Percentiles rank a stretch among this genome's conserved stretches.
phyloP scores from a whole-genome alignment of 225 moss, liverwort and hornwort species.

The Anthoceros angustus region DNA sequence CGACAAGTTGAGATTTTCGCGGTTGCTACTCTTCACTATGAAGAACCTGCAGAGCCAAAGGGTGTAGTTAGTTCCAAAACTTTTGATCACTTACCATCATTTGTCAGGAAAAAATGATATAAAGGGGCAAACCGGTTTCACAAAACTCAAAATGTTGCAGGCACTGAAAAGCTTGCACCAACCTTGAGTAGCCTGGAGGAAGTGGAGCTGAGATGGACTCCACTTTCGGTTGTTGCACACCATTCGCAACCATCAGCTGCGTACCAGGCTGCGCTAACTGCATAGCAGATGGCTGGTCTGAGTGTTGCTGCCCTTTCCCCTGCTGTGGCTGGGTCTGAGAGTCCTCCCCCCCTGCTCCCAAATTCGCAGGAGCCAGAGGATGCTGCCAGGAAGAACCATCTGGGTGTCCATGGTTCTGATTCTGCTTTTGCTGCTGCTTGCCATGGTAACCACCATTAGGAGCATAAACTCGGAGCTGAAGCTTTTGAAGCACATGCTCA shows the following conservation, averaged over 20 bases:
- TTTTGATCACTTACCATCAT: slow-evolving; percentile 4
- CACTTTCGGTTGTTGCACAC: slow-evolving; percentile 31
- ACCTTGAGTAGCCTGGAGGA: slow-evolving; percentile 85
- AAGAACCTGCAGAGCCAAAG: slow-evolving; percentile 53
- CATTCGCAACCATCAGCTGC: slow-evolving; percentile 35
- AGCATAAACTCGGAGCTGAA: slow-evolving; percentile 84
- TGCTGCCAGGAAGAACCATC: slow-evolving; percentile 26
- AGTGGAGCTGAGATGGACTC: slow-evolving; percentile 57
- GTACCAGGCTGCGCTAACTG: slow-evolving; percentile 33
- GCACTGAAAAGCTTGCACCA: slow-evolving; percentile 10
- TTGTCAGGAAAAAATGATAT: not conserved
- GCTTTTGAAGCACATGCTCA: slow-evolving; percentile 71
- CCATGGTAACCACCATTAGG: slow-evolving; percentile 60
- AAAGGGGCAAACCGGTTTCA: not conserved
- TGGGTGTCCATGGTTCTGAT: slow-evolving; percentile 22
- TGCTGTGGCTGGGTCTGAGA: slow-evolving; percentile 24
- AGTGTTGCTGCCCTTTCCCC: slow-evolving; percentile 31
- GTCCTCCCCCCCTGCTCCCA: slow-evolving; percentile 9
- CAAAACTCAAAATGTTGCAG: not conserved
- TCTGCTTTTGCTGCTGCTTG: slow-evolving; percentile 46
- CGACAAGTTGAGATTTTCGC: slow-evolving; percentile 84
- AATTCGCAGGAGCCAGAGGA: slow-evolving; percentile 13
- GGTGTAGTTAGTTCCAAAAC: not conserved
- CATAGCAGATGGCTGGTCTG: slow-evolving; percentile 34
- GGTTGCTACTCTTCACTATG: slow-evolving; percentile 98